Evolutionary conservation across 108 stramenopile genomes (phyloP).

Genomic region (Fragilaria crotonensis): DNA sequence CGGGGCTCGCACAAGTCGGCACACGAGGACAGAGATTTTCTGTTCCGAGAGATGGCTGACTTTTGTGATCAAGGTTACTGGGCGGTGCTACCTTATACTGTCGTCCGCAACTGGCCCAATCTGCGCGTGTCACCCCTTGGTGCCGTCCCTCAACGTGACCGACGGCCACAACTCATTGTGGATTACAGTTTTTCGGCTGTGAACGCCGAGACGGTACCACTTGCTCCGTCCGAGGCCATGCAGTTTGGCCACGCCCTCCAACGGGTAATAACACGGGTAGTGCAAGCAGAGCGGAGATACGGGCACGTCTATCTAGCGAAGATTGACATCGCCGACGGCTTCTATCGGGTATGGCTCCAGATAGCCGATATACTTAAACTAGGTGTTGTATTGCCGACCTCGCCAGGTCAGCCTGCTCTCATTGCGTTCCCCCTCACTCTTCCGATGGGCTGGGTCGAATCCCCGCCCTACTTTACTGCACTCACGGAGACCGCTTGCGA

Average conservation of each 20-base stretch:
- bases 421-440: constrained; percentile 8
- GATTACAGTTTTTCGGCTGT: constrained; percentile 13
- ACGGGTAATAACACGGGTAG: constrained; percentile 10
- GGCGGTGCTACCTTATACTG: constrained; percentile 14
- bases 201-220: constrained; percentile 12
- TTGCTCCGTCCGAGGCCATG: constrained; percentile 9
- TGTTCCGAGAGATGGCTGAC: constrained; percentile 8
- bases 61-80: background rate
- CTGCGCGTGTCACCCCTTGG: constrained; percentile 23
- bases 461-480: too few species aligned
- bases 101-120: constrained; percentile 2
- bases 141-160: constrained; percentile 22
- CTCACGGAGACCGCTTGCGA: too few species aligned
- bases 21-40: background rate
- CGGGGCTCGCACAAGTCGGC: constrained; percentile 22
- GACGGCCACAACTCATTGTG: constrained; percentile 7
- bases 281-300: constrained; percentile 2
- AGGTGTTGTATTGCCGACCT: constrained; percentile 18
- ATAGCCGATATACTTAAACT: constrained; percentile 6
- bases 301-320: constrained; percentile 13
- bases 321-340: constrained; percentile 15
- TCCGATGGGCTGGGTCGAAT: background rate
- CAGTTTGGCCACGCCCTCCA: constrained; percentile 14
- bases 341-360: constrained; percentile 6
- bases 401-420: constrained; percentile 1